Percentiles rank a stretch among this genome's conserved stretches.
Conservation (phyloP, 2,329 filamentous ascomycete genomes). For the Cordyceps farinosa region DNA sequence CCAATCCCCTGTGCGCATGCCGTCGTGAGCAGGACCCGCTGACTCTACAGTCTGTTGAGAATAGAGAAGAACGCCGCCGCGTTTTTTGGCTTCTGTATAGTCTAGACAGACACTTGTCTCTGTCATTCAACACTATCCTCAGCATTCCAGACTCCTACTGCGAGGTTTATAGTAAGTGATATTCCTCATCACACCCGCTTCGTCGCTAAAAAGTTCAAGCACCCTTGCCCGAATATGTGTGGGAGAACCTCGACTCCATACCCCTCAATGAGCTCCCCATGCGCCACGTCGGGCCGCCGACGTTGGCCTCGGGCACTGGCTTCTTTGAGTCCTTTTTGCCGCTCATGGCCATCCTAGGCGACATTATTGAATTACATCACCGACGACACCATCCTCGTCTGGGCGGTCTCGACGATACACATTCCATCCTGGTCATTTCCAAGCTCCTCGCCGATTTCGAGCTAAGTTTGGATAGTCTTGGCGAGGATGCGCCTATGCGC, state of each 20-base stretch:
- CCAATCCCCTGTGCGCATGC: constrained; percentile 32
- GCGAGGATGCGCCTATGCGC: constrained; percentile 23
- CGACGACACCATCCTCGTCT: constrained; percentile 41
- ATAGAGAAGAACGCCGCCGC: constrained; percentile 43
- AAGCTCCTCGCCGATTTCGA: constrained; percentile 38
- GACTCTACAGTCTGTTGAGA: constrained; percentile 34
- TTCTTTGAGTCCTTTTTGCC: constrained; percentile 51
- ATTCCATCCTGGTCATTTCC: constrained; percentile 34
- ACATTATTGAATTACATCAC: constrained; percentile 47
- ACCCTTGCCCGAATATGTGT: constrained; percentile 39
- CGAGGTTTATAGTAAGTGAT: constrained; percentile 34
- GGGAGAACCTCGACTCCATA: constrained; percentile 37
- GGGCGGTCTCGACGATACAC: constrained; percentile 33
- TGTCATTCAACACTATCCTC: constrained; percentile 44
- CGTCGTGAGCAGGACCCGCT: constrained; percentile 28
- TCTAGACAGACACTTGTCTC: constrained; percentile 44
- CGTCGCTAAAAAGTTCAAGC: constrained; percentile 20
- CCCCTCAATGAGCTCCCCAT: constrained; percentile 30
- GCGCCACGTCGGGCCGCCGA: constrained; percentile 37
- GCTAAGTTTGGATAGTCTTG: constrained; percentile 34
- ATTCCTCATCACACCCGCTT: not conserved
- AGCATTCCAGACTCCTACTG: constrained; percentile 45
- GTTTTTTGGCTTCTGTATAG: constrained; percentile 48
- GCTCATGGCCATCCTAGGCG: constrained; percentile 46
- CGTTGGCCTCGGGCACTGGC: constrained; percentile 37